A percentile compares a stretch with the other conserved stretches of the same genome.
phyloP scores from a whole-genome alignment of 2,329 filamentous ascomycete genomes.

The Aspergillus tanneri region DNA sequence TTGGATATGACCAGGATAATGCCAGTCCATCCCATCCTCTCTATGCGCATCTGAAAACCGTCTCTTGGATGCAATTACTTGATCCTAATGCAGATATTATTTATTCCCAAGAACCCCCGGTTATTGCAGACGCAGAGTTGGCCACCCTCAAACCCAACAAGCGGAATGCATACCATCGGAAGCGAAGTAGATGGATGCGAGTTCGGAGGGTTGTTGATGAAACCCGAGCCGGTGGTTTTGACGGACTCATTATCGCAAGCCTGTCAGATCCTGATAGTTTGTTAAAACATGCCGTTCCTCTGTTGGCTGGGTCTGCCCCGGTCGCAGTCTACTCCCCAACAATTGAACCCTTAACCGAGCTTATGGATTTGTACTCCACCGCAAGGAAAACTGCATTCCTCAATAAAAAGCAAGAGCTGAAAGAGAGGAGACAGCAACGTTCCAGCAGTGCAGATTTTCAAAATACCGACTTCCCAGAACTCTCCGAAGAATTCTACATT shows the following conservation, averaged over 20 bases:
- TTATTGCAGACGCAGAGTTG: constrained; percentile 61
- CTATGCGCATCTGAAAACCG: constrained; percentile 72
- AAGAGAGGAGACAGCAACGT: constrained; percentile 16
- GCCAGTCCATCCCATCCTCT: constrained; percentile 71
- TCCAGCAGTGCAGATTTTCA: constrained; percentile 31
- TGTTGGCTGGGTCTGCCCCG: constrained; percentile 78
- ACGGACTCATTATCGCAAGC: constrained; percentile 78
- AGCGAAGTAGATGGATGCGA: constrained; percentile 77
- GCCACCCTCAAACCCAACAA: constrained; percentile 75
- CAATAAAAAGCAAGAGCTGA: constrained; percentile 34
- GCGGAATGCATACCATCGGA: constrained; percentile 81
- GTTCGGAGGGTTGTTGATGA: constrained; percentile 71
- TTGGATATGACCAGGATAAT: constrained; percentile 73
- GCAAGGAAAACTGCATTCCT: constrained; percentile 72
- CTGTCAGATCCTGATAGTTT: constrained; percentile 78
- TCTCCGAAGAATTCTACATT: constrained; percentile 72
- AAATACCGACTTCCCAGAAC: constrained; percentile 22
- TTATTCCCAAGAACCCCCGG: constrained; percentile 66
- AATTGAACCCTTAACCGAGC: constrained; percentile 72
- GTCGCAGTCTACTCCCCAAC: constrained; percentile 82
- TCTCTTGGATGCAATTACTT: constrained; percentile 91
- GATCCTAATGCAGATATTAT: constrained; percentile 71
- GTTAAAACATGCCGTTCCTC: constrained; percentile 70
- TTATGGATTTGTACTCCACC: constrained; percentile 83
- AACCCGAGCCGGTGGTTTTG: constrained; percentile 72